Conservation (phyloP, 1,139 yeast species). For the Taphrina confusa region DNA sequence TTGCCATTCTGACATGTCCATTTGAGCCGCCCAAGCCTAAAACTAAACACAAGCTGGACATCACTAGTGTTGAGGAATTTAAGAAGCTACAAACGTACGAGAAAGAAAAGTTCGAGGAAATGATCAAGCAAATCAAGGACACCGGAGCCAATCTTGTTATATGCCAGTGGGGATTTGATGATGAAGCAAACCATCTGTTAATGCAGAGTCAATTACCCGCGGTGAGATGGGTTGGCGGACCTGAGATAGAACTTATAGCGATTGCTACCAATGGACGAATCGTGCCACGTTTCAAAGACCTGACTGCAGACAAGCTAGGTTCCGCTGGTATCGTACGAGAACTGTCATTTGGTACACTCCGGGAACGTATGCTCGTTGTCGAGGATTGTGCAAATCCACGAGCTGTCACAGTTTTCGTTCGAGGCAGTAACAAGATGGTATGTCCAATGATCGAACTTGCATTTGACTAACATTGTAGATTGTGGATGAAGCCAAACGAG, state of each 20-base stretch:
- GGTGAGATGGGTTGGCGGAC: slow-evolving; percentile 99
- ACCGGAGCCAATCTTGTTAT: slow-evolving; percentile 96
- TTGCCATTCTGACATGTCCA: slow-evolving; percentile 96
- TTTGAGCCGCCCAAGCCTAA: slow-evolving; percentile 99
- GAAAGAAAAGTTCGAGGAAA: slow-evolving; percentile 82
- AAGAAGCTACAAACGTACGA: slow-evolving; percentile 86
- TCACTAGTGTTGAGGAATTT: slow-evolving; percentile 88
- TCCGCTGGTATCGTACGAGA: slow-evolving; percentile 82
- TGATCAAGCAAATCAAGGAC: slow-evolving; percentile 82
- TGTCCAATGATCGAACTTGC: not conserved
- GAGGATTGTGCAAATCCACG: slow-evolving; percentile 86
- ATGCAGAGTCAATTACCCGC: slow-evolving; percentile 89
- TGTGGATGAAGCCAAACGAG: slow-evolving; percentile 94
- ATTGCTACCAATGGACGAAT: slow-evolving; percentile 97
- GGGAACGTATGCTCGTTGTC: slow-evolving; percentile 91
- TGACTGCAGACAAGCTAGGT: slow-evolving; percentile 79
- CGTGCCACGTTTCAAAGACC: slow-evolving; percentile 95
- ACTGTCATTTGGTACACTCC: slow-evolving; percentile 91
- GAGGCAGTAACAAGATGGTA: slow-evolving; percentile 92
- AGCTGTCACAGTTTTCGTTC: slow-evolving; percentile 88
- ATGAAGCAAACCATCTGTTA: slow-evolving; percentile 93
- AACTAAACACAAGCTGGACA: slow-evolving; percentile 95
- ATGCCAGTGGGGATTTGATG: slow-evolving; percentile 99
- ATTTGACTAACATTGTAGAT: slow-evolving; percentile 47
- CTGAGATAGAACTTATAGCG: slow-evolving; percentile 91